phyloP scores from a whole-genome alignment of 2,329 filamentous ascomycete species.

The Dactylellina drechsleri region DNA sequence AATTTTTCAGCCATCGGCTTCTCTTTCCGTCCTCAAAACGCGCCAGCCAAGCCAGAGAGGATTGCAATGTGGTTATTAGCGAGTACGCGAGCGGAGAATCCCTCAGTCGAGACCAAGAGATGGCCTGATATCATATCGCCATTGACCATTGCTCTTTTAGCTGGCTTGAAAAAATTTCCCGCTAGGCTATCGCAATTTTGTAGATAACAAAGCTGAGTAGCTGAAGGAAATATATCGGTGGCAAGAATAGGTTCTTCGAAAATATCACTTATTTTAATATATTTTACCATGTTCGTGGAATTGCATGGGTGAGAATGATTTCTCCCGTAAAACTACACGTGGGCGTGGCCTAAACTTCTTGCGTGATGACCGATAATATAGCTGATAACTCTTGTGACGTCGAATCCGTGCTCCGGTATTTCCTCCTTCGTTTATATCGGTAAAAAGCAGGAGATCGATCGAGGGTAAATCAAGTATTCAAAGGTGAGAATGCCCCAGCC shows the following conservation, averaged over 20 bases:
- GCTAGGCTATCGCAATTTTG: no score
- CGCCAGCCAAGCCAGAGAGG: constrained; percentile 25
- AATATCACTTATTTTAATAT: constrained; percentile 14
- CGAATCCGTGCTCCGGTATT: neutral
- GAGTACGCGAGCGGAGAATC: neutral
- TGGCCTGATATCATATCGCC: constrained; percentile 1
- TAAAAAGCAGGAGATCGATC: no score
- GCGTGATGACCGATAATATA: constrained; percentile 46
- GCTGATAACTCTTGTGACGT: constrained; percentile 2
- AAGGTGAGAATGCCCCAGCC: no score
- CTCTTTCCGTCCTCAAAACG: constrained; percentile 36
- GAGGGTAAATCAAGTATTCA: no score
- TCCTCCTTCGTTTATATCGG: no score
- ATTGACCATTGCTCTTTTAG: neutral
- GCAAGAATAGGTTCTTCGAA: no score
- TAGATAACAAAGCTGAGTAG: no score
- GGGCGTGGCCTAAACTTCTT: constrained; percentile 40
- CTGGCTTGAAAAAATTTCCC: constrained; percentile 28
- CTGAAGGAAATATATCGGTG: no score
- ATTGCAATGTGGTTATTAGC: neutral
- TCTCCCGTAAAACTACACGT: constrained; percentile 19
- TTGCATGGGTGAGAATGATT: constrained; percentile 23
- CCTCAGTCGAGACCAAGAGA: neutral
- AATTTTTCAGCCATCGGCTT: constrained; percentile 34
- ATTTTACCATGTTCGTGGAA: constrained; percentile 19